A percentile compares a stretch with the other conserved stretches of the same genome.
Evolutionary conservation across 139 green algal genomes (phyloP).

Genomic region (Chlamydomonas schloesseri): DNA sequence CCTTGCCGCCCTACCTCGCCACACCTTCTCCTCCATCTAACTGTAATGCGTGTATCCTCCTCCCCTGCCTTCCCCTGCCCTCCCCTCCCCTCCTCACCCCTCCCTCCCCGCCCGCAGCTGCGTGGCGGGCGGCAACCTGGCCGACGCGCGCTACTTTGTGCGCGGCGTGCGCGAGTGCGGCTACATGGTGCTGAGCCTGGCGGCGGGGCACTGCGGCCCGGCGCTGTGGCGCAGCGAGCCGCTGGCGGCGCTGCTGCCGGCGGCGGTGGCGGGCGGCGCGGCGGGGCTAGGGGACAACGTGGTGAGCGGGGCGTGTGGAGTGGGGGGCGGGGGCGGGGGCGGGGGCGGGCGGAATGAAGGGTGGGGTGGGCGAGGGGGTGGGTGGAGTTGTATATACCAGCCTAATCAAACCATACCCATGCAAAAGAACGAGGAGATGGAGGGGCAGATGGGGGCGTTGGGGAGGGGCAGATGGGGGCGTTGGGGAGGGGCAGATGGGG

Average conservation of each 20-base stretch:
- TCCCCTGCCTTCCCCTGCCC: not conserved
- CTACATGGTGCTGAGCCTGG: conserved; percentile 52
- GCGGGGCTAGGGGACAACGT: not conserved
- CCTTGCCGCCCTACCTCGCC: no score
- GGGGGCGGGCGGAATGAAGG: no score
- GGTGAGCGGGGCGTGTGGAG: not conserved
- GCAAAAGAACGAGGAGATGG: no score
- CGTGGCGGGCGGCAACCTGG: conserved; percentile 36
- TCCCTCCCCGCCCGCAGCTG: conserved; percentile 19
- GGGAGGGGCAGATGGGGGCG: no score
- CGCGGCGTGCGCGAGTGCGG: conserved; percentile 49
- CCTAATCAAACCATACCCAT: no score
- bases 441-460: not conserved
- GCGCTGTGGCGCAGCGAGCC: conserved; percentile 11
- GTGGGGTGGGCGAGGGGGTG: no score
- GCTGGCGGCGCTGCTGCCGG: conserved; percentile 37
- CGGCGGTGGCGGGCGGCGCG: conserved; percentile 15
- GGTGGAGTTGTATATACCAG: no score
- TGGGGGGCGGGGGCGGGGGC: no score
- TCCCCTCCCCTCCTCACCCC: not conserved
- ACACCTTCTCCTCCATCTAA: no score
- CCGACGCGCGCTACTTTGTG: conserved; percentile 64
- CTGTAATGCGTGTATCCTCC: no score
- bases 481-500: no score
- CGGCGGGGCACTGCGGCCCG: not conserved